phyloP scores from a whole-genome alignment of 2,329 filamentous ascomycete species.

The Pseudocercospora cruenta region DNA sequence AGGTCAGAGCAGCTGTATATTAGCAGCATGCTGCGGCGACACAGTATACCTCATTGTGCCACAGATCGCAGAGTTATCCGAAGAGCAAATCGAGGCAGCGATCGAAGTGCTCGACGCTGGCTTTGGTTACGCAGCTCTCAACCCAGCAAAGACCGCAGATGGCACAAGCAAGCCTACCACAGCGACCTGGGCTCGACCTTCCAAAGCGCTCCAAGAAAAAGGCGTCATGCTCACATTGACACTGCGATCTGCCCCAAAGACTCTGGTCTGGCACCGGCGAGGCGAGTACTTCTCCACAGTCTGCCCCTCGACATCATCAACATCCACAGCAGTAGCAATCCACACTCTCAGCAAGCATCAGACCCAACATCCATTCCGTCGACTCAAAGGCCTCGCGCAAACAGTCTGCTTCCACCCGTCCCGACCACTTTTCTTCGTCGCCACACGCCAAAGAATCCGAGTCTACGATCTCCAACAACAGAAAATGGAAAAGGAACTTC shows the following conservation, averaged over 20 bases:
- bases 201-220: constrained; percentile 70
- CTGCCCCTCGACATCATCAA: constrained; percentile 73
- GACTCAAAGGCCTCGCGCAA: constrained; percentile 75
- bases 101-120: constrained; percentile 79
- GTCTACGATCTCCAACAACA: constrained; percentile 92
- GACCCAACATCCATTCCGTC: constrained; percentile 91
- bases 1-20: constrained; percentile 74
- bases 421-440: constrained; percentile 91
- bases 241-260: constrained; percentile 70
- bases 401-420: constrained; percentile 93
- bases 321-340: constrained; percentile 76
- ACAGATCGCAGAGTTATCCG: constrained; percentile 29
- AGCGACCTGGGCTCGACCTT: constrained; percentile 82
- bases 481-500: constrained; percentile 87
- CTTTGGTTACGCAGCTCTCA: constrained; percentile 87
- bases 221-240: constrained; percentile 81
- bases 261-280: constrained; percentile 88
- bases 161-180: constrained; percentile 70
- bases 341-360: constrained; percentile 94
- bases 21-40: constrained; percentile 83
- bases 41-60: constrained; percentile 82
- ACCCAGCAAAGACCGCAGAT: constrained; percentile 54
- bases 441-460: constrained; percentile 89
- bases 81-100: constrained; percentile 67
- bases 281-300: constrained; percentile 95